Evolutionary conservation across 2,329 filamentous ascomycete species (phyloP).

Genomic region (Phaeophleospora eucalypticola): DNA sequence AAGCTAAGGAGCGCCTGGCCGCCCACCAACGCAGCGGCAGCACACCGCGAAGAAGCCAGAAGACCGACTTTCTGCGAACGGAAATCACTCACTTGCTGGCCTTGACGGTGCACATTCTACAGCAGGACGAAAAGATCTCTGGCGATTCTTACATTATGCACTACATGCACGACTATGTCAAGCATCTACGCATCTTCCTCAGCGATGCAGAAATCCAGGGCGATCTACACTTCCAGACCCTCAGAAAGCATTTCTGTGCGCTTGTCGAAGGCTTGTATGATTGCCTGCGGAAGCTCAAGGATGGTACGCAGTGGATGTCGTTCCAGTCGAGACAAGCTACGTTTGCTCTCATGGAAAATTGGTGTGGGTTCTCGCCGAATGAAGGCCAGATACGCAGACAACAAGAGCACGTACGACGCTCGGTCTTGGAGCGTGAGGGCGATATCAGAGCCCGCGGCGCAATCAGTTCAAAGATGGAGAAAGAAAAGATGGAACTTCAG

Average conservation of each 20-base stretch:
- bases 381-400: constrained; percentile 74
- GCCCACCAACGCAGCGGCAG: constrained; percentile 78
- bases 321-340: constrained; percentile 95
- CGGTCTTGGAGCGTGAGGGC: constrained; percentile 72
- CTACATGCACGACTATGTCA: constrained; percentile 84
- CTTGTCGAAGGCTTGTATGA: constrained; percentile 90
- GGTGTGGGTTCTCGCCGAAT: constrained; percentile 96
- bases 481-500: constrained; percentile 88
- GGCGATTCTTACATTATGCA: constrained; percentile 78
- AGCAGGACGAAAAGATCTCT: constrained; percentile 61
- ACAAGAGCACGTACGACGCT: constrained; percentile 83
- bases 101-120: constrained; percentile 83
- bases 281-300: constrained; percentile 77
- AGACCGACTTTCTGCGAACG: constrained; percentile 81
- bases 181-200: constrained; percentile 87
- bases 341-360: constrained; percentile 96
- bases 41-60: constrained; percentile 68
- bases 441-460: constrained; percentile 70
- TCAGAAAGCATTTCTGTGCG: constrained; percentile 90
- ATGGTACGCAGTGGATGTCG: constrained; percentile 90
- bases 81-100: constrained; percentile 97
- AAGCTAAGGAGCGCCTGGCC: constrained; percentile 73
- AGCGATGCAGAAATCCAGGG: constrained; percentile 93
- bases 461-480: constrained; percentile 86
- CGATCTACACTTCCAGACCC: constrained; percentile 88